A percentile compares a stretch with the other conserved stretches of the same genome.
phyloP scores from a whole-genome alignment of 2,329 filamentous ascomycete species.

The Colletotrichum sp. region DNA sequence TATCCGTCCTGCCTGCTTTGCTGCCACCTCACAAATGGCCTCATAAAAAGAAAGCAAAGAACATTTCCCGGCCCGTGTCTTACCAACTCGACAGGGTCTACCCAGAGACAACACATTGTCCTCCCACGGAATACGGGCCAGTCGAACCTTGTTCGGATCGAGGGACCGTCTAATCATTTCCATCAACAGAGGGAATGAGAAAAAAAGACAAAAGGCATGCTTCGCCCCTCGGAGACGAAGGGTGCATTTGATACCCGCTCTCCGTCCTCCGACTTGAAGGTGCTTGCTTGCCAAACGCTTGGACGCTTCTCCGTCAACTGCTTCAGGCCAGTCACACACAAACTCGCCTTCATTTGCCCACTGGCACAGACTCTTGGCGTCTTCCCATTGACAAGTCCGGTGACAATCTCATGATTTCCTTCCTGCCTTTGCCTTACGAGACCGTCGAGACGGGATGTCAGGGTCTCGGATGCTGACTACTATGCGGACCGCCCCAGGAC shows the following conservation, averaged over 20 bases:
- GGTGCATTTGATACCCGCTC: slow-evolving; percentile 8
- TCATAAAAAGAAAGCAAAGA: not conserved
- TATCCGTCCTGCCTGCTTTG: no score
- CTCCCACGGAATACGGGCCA: not conserved
- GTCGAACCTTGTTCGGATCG: not conserved
- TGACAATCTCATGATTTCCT: not conserved
- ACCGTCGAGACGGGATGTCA: slow-evolving; percentile 17
- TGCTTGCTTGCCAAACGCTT: not conserved
- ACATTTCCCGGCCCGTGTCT: not conserved
- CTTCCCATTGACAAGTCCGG: not conserved
- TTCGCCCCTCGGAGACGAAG: slow-evolving; percentile 10
- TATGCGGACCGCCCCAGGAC: not conserved
- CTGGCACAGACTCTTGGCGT: not conserved
- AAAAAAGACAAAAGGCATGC: not conserved
- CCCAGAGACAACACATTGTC: not conserved
- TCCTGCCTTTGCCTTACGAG: slow-evolving; percentile 10
- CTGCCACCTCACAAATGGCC: not conserved
- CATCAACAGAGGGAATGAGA: not conserved
- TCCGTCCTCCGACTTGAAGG: not conserved
- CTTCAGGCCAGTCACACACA: not conserved
- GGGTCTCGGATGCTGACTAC: slow-evolving; percentile 10
- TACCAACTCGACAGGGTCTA: not conserved
- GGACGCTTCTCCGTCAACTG: not conserved
- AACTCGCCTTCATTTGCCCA: not conserved
- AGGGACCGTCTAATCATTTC: not conserved